Percentiles rank a stretch among this genome's conserved stretches.
Evolutionary conservation across 768 basidiomycete species (phyloP).

Genomic region (Cystobasidium onofrii): DNA sequence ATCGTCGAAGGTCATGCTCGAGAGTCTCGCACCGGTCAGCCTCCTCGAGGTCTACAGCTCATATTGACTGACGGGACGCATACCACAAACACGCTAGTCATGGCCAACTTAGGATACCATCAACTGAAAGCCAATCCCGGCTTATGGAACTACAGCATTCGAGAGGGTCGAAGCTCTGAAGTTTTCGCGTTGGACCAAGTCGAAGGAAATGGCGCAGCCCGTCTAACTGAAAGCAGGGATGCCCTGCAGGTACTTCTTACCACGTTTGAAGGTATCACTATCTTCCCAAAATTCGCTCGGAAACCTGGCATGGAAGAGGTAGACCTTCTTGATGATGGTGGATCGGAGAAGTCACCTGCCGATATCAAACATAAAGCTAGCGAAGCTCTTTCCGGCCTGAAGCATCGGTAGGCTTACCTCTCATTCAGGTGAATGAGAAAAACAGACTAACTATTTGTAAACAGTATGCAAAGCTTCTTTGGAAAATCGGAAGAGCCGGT

Average conservation of each 20-base stretch:
- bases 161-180: constrained; percentile 68
- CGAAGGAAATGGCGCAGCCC: constrained; percentile 51
- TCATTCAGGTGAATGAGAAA: not conserved
- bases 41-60: constrained; percentile 85
- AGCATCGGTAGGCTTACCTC: constrained; percentile 16
- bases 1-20: constrained; percentile 91
- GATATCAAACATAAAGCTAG: constrained; percentile 12
- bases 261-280: constrained; percentile 79
- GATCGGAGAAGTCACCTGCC: not conserved
- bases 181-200: constrained; percentile 76
- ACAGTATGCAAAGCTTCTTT: constrained; percentile 27
- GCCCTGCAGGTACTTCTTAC: constrained; percentile 61
- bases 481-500: constrained; percentile 37
- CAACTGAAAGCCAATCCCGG: constrained; percentile 93
- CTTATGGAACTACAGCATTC: constrained; percentile 70
- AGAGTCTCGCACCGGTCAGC: constrained; percentile 56
- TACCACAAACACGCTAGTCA: constrained; percentile 59
- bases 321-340: constrained; percentile 65
- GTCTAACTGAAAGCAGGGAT: not conserved
- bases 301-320: constrained; percentile 66
- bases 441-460: not conserved
- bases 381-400: constrained; percentile 12
- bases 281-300: constrained; percentile 70
- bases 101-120: constrained; percentile 89
- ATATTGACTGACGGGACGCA: constrained; percentile 54